Conservation (phyloP, 192 early-diverging fungal genomes). For the Gaertneriomyces semiglobifer region DNA sequence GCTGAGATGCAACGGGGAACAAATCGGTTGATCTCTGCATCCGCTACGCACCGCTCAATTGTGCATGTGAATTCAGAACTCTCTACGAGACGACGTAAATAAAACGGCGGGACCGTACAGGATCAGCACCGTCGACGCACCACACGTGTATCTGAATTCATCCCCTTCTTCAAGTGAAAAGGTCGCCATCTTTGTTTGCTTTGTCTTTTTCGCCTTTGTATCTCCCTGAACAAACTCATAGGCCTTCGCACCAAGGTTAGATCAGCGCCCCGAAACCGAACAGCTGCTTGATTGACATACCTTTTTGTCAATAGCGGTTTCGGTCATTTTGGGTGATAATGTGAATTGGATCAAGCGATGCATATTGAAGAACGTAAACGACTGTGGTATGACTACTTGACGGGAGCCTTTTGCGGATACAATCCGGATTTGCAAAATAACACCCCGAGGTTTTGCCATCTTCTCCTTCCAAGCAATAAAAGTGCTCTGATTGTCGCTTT, state of each 20-base stretch:
- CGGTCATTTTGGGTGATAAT: neutral
- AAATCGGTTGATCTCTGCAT: constrained; percentile 9
- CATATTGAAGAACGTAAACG: constrained; percentile 20
- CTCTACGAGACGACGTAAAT: neutral
- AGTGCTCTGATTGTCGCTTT: neutral
- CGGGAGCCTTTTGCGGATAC: neutral
- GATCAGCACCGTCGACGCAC: constrained; percentile 1
- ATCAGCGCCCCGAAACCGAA: neutral
- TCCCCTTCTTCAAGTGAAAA: constrained; percentile 1
- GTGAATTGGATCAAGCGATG: constrained; percentile 19
- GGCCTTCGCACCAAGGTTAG: neutral
- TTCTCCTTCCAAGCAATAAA: neutral
- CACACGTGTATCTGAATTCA: constrained; percentile 10
- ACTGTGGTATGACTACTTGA: constrained; percentile 4
- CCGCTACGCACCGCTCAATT: neutral
- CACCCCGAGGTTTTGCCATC: constrained; percentile 15
- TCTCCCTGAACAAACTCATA: constrained; percentile 13
- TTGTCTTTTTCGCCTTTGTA: constrained; percentile 13
- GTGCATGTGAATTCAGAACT: neutral
- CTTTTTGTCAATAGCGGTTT: constrained; percentile 8
- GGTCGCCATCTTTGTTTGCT: constrained; percentile 11
- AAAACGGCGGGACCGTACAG: too few relatives aligned
- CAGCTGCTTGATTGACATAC: neutral
- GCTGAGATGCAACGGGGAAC: constrained; percentile 10
- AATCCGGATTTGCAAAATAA: constrained; percentile 4